A percentile compares a stretch with the other conserved stretches of the same genome.
Evolutionary conservation across 75 land plant species (phyloP).

Genomic region (Selaginella tamariscina): DNA sequence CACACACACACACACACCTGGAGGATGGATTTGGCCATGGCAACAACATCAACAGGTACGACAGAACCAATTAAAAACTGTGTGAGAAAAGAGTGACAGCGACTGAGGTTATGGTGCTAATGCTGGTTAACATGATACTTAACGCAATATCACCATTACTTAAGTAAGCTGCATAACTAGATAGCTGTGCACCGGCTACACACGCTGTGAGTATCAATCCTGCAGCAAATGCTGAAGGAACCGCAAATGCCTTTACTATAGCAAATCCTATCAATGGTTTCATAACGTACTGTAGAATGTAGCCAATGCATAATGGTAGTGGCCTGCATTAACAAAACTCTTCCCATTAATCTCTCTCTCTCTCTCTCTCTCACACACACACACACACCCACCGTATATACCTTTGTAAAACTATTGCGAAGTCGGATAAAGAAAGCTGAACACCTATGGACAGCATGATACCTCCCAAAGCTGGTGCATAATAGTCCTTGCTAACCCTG

Average conservation of each 20-base stretch:
- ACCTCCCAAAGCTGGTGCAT: slow-evolving; percentile 97
- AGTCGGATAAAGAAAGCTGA: slow-evolving; percentile 74
- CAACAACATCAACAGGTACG: slow-evolving; percentile 90
- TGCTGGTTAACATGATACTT: slow-evolving; percentile 76
- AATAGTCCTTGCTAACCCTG: slow-evolving; percentile 91
- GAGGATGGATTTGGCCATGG: slow-evolving; percentile 88
- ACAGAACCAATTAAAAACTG: slow-evolving; percentile 91
- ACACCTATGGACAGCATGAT: slow-evolving; percentile 97
- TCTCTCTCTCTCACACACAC: too few species aligned
- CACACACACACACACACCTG: slow-evolving; percentile 38
- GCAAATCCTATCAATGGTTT: slow-evolving; percentile 71
- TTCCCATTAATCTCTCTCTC: too few species aligned
- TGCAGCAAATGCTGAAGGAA: slow-evolving; percentile 60
- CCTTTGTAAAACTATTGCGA: slow-evolving; percentile 81
- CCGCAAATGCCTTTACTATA: slow-evolving; percentile 49
- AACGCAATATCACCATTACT: slow-evolving; percentile 90
- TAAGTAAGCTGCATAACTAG: slow-evolving; percentile 84
- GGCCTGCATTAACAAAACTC: slow-evolving; percentile 49
- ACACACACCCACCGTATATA: slow-evolving; percentile 5
- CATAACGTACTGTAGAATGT: slow-evolving; percentile 62
- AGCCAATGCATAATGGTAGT: slow-evolving; percentile 76
- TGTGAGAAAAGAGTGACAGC: slow-evolving; percentile 64
- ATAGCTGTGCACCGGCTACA: slow-evolving; percentile 90
- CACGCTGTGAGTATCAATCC: slow-evolving; percentile 85
- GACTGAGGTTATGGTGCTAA: slow-evolving; percentile 70